Evolutionary conservation across 805 yeast genomes (phyloP), one percentile per base, ranked within the genome.

Genomic region (Hanseniaspora meyeri): DNA sequence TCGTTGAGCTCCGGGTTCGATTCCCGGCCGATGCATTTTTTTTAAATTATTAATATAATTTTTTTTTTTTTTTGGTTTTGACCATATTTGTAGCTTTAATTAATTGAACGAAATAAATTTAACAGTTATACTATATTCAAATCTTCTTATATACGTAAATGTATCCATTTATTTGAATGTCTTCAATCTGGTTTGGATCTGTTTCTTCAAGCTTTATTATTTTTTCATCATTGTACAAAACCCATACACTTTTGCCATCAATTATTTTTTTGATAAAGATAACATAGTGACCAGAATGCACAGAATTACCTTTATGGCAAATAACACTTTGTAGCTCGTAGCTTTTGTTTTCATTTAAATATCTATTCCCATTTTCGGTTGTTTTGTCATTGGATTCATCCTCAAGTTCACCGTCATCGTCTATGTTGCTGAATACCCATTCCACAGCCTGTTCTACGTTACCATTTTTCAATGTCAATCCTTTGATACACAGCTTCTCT

Each of bases 261-360:
- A 65, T 58, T 1, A 14, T 1, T 58, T 79, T 77, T 57, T 74
- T 77, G 36, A 86, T 72, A 63, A 85, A 89, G 0, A 83, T 86
- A 43, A 90, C 96, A 67, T 89, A 89, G 67, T 89, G 97, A 0
- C 96, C 96, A 0, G 95, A 86, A 62, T 90, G 96, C 1, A 87
- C 84, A 12, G 95, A 84, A 1, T 81, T 74, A 8, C 97, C 97
- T 67, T 89, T 90, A 68, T 89, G 97, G 66, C 96, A 88, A 16
- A 90, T 74, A 5, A 86, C 83, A 0, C 85, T 84, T 46, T 76
- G 73, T 49, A 90, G 68, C n/a, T 59, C 46, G 47, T 68, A 69
- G 4, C 20, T 39, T 1, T 54, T 14, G 37, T 57, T 52, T 1
- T 69, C 70, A 52, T 53, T 60, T 6, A 27, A 20, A 2, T 43